Evolutionary conservation across 768 basidiomycete genomes (phyloP).

Genomic region (Rhodosporidiobolus odoratus): DNA sequence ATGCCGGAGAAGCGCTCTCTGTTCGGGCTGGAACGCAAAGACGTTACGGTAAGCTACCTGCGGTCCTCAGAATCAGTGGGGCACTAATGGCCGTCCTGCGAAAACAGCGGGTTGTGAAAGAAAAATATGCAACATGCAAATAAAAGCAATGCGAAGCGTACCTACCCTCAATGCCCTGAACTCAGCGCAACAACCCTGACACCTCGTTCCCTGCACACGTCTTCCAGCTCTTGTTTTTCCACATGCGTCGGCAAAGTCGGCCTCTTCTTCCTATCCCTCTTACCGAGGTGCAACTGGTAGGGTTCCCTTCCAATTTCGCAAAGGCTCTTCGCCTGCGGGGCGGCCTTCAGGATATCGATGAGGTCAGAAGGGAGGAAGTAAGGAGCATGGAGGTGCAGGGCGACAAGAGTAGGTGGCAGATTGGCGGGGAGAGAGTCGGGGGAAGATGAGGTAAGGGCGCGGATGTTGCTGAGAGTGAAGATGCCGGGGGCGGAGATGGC

Average conservation of each 20-base stretch:
- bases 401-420: neutral
- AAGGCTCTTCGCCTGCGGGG: neutral
- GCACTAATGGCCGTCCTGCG: too few relatives aligned
- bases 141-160: too few relatives aligned
- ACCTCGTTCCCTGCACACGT: neutral
- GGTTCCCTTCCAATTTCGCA: neutral
- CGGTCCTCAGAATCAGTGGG: too few relatives aligned
- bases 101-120: too few relatives aligned
- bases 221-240: neutral
- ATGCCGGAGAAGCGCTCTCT: too few relatives aligned
- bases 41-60: too few relatives aligned
- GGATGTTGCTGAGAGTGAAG: neutral
- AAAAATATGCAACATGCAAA: too few relatives aligned
- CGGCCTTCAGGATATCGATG: neutral
- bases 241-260: neutral
- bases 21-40: too few relatives aligned
- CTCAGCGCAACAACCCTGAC: neutral
- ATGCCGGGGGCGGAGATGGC: neutral
- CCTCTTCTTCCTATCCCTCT: slow-evolving; percentile 1
- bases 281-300: neutral
- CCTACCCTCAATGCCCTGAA: too few relatives aligned
- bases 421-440: neutral
- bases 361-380: neutral
- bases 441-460: neutral
- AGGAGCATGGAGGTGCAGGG: neutral